These are phyloP conservation scores for Calonectria multiphialidica DNA, from an alignment of 2,329 filamentous ascomycete genomes.

Conservation along the genomic window DNA sequence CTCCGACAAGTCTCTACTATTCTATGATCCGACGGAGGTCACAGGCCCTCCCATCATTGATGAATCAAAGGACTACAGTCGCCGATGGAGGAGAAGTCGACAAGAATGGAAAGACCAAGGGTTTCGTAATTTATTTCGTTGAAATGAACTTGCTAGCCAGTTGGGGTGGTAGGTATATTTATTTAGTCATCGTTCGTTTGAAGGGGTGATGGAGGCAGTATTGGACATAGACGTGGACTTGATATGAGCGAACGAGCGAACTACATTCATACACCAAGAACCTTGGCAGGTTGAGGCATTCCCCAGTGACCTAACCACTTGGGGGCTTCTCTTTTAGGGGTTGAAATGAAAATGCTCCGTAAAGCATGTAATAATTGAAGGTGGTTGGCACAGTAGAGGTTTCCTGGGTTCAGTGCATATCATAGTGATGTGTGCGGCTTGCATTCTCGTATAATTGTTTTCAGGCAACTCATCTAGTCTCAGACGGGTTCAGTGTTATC, in stretches of 20 bases:
- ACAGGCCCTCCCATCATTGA: background rate
- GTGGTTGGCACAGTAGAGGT: background rate
- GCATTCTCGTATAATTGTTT: no score
- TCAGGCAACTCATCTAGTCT: no score
- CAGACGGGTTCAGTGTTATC: no score
- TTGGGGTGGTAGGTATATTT: background rate
- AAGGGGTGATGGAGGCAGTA: background rate
- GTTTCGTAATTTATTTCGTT: constrained; percentile 59
- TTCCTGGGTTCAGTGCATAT: background rate
- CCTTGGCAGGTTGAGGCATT: background rate
- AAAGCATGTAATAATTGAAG: no score
- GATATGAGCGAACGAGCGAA: no score
- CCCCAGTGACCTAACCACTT: no score
- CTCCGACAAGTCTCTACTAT: constrained; percentile 14
- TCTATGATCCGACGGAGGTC: constrained; percentile 28
- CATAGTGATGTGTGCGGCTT: no score
- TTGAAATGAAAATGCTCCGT: no score
- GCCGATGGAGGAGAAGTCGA: constrained; percentile 53
- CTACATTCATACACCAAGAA: background rate
- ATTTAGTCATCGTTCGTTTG: no score
- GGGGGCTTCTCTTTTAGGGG: background rate
- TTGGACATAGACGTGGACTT: background rate
- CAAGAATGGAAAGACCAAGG: constrained; percentile 54
- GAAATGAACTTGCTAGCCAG: background rate
- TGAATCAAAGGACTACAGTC: constrained; percentile 42